phyloP scores from a whole-genome alignment of 352 stramenopile species.

The Phytophthora podocarpi region DNA sequence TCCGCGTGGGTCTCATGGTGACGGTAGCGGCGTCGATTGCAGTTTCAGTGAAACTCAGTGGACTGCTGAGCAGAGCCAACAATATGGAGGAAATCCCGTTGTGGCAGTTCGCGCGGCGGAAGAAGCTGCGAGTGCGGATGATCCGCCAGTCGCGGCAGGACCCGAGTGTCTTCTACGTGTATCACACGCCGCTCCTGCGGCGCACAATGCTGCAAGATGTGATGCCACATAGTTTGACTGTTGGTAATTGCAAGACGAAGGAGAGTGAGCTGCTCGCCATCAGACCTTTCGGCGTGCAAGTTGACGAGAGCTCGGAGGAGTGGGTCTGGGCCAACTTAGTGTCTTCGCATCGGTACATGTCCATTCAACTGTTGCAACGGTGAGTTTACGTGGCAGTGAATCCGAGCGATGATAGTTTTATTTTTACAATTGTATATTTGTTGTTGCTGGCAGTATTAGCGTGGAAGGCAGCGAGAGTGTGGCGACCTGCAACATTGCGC shows the following conservation, averaged over 20 bases:
- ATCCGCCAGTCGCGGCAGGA: slow-evolving; percentile 68
- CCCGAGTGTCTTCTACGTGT: slow-evolving; percentile 82
- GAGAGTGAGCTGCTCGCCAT: slow-evolving; percentile 57
- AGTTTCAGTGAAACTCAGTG: slow-evolving; percentile 56
- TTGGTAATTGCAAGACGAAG: slow-evolving; percentile 10
- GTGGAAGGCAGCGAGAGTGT: slow-evolving; percentile 37
- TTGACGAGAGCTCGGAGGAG: slow-evolving; percentile 71
- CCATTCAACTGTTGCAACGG: slow-evolving; percentile 60
- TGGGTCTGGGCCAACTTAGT: slow-evolving; percentile 75
- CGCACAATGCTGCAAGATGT: slow-evolving; percentile 65
- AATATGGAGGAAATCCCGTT: slow-evolving; percentile 65
- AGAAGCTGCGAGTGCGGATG: slow-evolving; percentile 77
- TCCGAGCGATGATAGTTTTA: neutral
- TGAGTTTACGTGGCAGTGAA: slow-evolving; percentile 23
- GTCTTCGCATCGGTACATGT: slow-evolving; percentile 68
- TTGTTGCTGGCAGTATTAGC: slow-evolving; percentile 16
- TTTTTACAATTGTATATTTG: neutral
- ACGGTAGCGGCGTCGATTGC: slow-evolving; percentile 49
- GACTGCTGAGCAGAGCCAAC: slow-evolving; percentile 55
- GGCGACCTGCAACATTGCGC: slow-evolving; percentile 59
- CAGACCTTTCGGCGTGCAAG: slow-evolving; percentile 71
- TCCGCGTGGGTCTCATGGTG: slow-evolving; percentile 60
- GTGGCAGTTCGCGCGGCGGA: slow-evolving; percentile 66
- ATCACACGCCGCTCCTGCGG: slow-evolving; percentile 76
- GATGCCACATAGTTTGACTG: slow-evolving; percentile 36